Percentiles rank a stretch among this genome's conserved stretches.
Evolutionary conservation across 2,329 filamentous ascomycete species (phyloP).

Genomic region (Fusarium incarnatum): DNA sequence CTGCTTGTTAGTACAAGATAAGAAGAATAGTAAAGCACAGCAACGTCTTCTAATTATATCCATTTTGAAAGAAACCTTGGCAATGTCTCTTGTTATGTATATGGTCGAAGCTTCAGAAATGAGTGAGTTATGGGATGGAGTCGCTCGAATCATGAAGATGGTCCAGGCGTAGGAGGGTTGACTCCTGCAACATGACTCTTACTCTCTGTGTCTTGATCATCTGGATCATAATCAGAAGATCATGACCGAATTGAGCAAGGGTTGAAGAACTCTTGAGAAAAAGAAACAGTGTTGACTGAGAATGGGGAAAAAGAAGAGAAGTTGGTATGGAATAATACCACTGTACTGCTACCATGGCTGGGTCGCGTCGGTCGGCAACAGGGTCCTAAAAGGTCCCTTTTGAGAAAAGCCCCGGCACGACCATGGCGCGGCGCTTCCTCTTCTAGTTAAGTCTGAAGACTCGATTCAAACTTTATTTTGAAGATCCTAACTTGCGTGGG

Average conservation of each 20-base stretch:
- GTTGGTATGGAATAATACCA: neutral
- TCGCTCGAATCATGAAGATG: constrained; percentile 3
- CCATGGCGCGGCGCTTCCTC: constrained; percentile 43
- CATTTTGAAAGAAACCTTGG: constrained; percentile 16
- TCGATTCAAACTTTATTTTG: constrained; percentile 38
- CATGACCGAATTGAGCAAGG: neutral
- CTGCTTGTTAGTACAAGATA: constrained; percentile 13
- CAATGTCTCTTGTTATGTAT: neutral
- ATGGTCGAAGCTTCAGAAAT: constrained; percentile 12
- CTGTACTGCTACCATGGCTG: neutral
- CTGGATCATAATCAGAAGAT: neutral
- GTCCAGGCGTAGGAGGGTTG: constrained; percentile 1
- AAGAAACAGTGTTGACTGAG: neutral
- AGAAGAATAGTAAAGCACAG: neutral
- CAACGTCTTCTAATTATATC: constrained; percentile 23
- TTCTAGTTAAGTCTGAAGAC: constrained; percentile 29
- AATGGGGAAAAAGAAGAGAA: neutral
- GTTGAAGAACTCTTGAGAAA: neutral
- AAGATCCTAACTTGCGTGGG: constrained; percentile 14
- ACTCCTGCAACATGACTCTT: neutral
- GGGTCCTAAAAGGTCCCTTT: constrained; percentile 11
- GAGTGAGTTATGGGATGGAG: neutral
- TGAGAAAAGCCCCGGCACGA: constrained; percentile 27
- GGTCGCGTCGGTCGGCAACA: neutral
- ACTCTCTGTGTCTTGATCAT: neutral